Evolutionary conservation across 352 stramenopile species (phyloP).

Genomic region (Thraustochytrium sp.): DNA sequence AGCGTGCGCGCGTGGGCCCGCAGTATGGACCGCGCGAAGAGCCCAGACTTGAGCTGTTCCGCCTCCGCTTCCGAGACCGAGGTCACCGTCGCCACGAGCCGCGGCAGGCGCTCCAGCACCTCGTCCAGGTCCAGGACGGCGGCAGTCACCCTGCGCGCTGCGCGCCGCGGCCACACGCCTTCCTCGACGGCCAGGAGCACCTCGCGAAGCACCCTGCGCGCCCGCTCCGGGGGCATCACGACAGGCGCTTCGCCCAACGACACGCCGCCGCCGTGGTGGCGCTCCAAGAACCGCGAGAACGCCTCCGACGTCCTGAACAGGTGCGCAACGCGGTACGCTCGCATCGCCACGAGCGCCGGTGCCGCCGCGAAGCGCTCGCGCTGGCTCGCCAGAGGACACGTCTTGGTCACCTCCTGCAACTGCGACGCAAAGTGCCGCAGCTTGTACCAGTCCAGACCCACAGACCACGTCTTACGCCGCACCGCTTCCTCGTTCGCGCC

Average conservation of each 20-base stretch:
- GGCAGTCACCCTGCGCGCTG: not conserved
- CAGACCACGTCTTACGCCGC: not conserved
- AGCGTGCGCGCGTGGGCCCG: not conserved
- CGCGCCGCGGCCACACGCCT: not conserved
- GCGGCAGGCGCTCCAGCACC: not conserved
- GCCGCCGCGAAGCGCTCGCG: not conserved
- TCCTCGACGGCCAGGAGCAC: not conserved
- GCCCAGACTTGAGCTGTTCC: not conserved
- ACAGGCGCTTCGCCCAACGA: not conserved
- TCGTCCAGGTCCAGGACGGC: not conserved
- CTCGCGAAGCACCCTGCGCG: not conserved
- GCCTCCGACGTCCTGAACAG: not conserved
- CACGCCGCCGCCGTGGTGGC: not conserved
- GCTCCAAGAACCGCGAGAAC: not conserved
- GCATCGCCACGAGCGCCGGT: not conserved
- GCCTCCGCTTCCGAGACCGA: not conserved
- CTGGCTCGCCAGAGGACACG: not conserved
- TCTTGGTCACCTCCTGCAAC: conserved; percentile 15
- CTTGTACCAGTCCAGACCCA: conserved; percentile 37
- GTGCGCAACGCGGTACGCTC: conserved; percentile 19
- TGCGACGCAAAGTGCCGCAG: conserved; percentile 33
- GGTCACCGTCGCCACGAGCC: not conserved
- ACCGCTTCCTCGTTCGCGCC: not conserved
- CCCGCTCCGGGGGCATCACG: not conserved
- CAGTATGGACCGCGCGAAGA: not conserved